Conservation (phyloP, 805 yeast genomes). For the Nakazawaea anatomiae region DNA sequence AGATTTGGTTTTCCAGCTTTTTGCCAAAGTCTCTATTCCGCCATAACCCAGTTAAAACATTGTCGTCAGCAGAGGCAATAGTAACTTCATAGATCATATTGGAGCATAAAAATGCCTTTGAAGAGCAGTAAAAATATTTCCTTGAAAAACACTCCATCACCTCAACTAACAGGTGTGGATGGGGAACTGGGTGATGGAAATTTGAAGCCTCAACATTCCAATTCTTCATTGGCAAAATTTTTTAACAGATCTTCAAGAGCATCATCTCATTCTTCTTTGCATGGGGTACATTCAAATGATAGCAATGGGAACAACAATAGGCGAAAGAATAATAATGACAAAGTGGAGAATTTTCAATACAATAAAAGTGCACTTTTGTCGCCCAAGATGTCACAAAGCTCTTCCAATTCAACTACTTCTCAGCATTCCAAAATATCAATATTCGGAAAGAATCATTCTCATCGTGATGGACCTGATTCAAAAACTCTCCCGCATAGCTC, state of each 20-base stretch:
- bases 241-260: slow-evolving; percentile 6
- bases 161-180: slow-evolving; percentile 1
- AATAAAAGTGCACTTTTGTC: slow-evolving; percentile 6
- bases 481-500: background rate
- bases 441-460: slow-evolving; percentile 9
- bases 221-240: slow-evolving; percentile 6
- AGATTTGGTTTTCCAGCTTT: background rate
- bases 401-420: background rate
- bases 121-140: slow-evolving; percentile 2
- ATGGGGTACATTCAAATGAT: slow-evolving; percentile 1
- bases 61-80: background rate
- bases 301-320: background rate
- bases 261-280: slow-evolving; percentile 1
- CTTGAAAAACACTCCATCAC: slow-evolving; percentile 6
- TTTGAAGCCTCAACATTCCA: slow-evolving; percentile 1
- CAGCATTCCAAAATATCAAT: slow-evolving; percentile 9
- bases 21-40: background rate
- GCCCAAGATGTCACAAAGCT: slow-evolving; percentile 6
- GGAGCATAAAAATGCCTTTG: background rate
- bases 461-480: background rate
- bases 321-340: background rate
- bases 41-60: background rate
- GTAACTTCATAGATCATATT: too few relatives aligned
- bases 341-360: background rate
- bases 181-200: background rate